Base-by-base conservation (phyloP, 768 basidiomycete genomes). In the Psilocybe tampanensis region DNA sequence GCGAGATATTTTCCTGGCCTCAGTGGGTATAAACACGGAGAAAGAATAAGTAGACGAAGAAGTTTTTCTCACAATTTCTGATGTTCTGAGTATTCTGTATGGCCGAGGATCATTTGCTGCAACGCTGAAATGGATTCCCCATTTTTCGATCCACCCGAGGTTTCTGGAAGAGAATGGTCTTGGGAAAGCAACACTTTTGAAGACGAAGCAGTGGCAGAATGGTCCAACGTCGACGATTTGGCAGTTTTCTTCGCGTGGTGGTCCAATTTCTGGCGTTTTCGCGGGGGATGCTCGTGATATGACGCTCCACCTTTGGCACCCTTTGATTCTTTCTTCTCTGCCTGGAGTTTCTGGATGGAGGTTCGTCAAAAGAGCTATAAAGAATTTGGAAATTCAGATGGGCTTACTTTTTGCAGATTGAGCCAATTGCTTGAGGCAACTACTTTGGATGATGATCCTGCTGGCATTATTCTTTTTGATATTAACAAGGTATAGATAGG, bases 1-100 rank as follows among this genome's bases (percentile, higher is more conserved):
- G 94, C 86, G 42, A 97, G 74, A 60, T 90, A 90, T 66, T 83
- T 88, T 47, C 89, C 89, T 3, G 85, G 84, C 45, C 87, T 65
- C 18, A 86, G 51, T 29, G 18, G 23, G 24, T 8, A 23, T 19
- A 18, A 24, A 41, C 49, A 49, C 50, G 44, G 22, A 44, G 58
- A 22, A 21, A 39, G 50, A 39, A 29, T 29, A 9, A 18, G 12
- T n/a, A 26, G n/a, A n/a, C n/a, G n/a, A 44, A 21, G 24, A 18
- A 58, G 29, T 32, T 9, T 19, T 80, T 69, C 84, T 70, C 68
- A 86, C 86, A 68, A 65, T 56, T 72, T 64, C 55, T 83, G 83
- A 15, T 68, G 66, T 0, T 73, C 66, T 1, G 70, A 68, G 60
- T 80, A 73, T 13, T 74, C 70, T 2, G 77, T 47, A 42, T 79